Evolutionary conservation across 2,329 filamentous ascomycete species (phyloP), one percentile per base, ranked within the genome.

Genomic region (Colletotrichum theobromicola): DNA sequence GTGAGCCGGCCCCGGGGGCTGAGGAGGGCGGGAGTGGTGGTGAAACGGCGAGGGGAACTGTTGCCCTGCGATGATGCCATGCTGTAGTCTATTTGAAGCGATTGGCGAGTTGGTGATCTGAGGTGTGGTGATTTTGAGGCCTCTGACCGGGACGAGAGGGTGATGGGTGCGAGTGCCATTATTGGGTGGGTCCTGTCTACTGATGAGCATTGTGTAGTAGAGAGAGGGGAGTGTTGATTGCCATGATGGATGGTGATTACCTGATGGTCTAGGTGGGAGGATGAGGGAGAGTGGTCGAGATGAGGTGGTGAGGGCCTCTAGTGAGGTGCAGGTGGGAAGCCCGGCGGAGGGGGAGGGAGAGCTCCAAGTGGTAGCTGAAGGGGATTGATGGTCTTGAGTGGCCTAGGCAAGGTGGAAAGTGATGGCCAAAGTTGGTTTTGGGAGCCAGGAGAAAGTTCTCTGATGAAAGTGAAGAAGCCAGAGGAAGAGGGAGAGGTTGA

Each of bases 401-500:
- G n/a, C 24, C 26, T 30, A 5, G 26, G n/a, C 32, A 26, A 28
- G 37, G 61, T 75, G 64, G 60, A 72, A 62, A 46, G 24, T 61
- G 74, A 69, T 70, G 67, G 32, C 26, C 21, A 30, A 58, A n/a
- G 24, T 24, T 46, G 12, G 7, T 46, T 69, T 67, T n/a, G 70
- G 10, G 58, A 6, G 16, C 8, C 26, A 32, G 32, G 28, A 46
- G 50, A 73, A 26, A 24, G 30, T 66, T 69, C 24, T 67, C 34
- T 74, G 64, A 66, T 72, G 28, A 64, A 26, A 50, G 13, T 24
- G 30, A 46, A 57, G 24, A 64, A 72, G 37, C 13, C 53, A 55
- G n/a, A 55, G 42, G 57, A 64, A 50, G 73, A 42, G 60, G 68
- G 66, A 60, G 67, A 61, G 70, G 63, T 55, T 64, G 37, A 30